Evolutionary conservation across 345 rosid genomes (phyloP), one percentile per base, ranked within the genome.

Genomic region (Rhodomyrtus tomentosa): DNA sequence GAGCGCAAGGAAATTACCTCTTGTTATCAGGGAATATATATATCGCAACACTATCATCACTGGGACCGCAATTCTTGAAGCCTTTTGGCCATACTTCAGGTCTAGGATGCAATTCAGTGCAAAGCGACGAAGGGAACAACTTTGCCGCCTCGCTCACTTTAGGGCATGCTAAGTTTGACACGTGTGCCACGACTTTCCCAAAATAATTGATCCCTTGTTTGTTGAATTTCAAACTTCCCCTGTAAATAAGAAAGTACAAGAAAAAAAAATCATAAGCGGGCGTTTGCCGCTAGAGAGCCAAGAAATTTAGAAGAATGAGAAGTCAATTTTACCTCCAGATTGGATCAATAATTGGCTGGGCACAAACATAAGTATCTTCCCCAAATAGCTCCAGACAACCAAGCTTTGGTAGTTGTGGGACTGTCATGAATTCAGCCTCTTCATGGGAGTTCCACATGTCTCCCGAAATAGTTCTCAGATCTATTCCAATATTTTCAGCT

Each of bases 101-200:
- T 86, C 91, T 92, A 0, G 93, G 93, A 86, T 87, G 86, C 86
- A 96, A 85, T 79, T 93, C 95, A 38, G 91, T 84, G 86, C 81
- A 85, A 56, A 95, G 93, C 53, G 68, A 52, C 29, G 38, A n/a
- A 9, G 91, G 90, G 32, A 95, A 87, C 50, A 88, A 87, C 24
- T 83, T 87, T 62, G 95, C 94, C 80, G 84, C 91, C 53, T 90
- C 91, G 50, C 83, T 53, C 38, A 87, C 99, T 87, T 24, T 87
- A 80, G 55, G 40, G 88, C 95, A 91, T 21, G 99, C 97, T 58
- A 92, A 84, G 84, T 68, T 84, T 55, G 99, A 96, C 84, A 95
- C 32, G 88, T 96, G 97, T 50, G 94, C 96, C 82, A 87, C 85
- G 20, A 92, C 87, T 56, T 89, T 89, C 80, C 85, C 85, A 82